Conservation (phyloP, 257 asterid genomes). For the Prunella vulgaris region DNA sequence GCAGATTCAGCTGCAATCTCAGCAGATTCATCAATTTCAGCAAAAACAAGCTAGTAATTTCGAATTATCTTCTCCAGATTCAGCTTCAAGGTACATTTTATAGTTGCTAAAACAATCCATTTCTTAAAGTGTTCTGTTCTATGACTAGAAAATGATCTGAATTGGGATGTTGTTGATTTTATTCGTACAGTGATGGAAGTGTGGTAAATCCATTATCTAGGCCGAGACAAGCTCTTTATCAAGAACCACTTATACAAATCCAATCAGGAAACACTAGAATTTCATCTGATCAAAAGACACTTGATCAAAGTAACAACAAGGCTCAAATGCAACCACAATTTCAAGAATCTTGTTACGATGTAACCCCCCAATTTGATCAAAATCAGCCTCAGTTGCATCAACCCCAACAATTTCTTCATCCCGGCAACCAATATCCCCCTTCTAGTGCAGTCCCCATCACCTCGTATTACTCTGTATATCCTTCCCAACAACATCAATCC, state of each 20-base stretch:
- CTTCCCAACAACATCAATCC: conserved; percentile 55
- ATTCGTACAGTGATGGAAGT: conserved; percentile 65
- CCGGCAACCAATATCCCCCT: conserved; percentile 49
- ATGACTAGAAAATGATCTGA: conserved; percentile 16
- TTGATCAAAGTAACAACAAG: conserved; percentile 35
- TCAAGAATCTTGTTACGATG: conserved; percentile 45
- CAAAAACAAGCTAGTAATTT: conserved; percentile 38
- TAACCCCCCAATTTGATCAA: conserved; percentile 53
- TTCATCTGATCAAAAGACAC: conserved; percentile 35
- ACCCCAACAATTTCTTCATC: conserved; percentile 52
- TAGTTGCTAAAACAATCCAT: background rate
- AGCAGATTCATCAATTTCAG: conserved; percentile 40
- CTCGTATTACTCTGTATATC: conserved; percentile 58
- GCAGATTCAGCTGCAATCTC: conserved; percentile 37
- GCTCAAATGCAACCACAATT: conserved; percentile 48
- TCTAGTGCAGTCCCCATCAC: conserved; percentile 42
- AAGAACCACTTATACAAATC: conserved; percentile 46
- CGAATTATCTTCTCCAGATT: conserved; percentile 73
- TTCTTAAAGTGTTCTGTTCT: background rate
- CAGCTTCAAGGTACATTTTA: conserved; percentile 66
- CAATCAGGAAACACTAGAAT: conserved; percentile 42
- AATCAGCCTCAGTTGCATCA: conserved; percentile 56
- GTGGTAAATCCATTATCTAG: conserved; percentile 49
- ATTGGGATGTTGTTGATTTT: conserved; percentile 16
- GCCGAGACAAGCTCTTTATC: conserved; percentile 54